A percentile compares a stretch with the other conserved stretches of the same genome.
These are phyloP conservation scores for Diplosphaera chodatii DNA, from an alignment of 139 green algal genomes.

Conservation along the genomic window DNA sequence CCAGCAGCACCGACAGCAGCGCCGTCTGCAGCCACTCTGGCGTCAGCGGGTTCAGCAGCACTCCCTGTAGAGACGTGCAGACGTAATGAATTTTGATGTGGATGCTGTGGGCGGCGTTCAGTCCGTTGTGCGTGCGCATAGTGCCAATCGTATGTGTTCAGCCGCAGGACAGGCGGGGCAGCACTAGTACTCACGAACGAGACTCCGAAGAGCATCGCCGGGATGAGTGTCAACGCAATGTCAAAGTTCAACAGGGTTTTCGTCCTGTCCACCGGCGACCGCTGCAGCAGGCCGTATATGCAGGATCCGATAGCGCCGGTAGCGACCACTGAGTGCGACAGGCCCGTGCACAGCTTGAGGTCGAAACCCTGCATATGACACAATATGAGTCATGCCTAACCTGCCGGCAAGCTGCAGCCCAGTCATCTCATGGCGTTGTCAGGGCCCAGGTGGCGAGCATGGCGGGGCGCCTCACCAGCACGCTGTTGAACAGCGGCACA, in stretches of 20 bases:
- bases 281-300: conserved; percentile 18
- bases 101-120: too few relatives aligned
- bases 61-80: too few relatives aligned
- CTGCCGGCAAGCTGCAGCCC: too few relatives aligned
- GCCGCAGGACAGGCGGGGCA: too few relatives aligned
- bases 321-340: conserved; percentile 22
- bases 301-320: conserved; percentile 9
- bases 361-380: background rate
- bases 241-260: conserved; percentile 18
- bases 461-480: conserved; percentile 4
- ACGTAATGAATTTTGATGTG: too few relatives aligned
- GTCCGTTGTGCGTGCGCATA: too few relatives aligned
- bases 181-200: conserved; percentile 11
- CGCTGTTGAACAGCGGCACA: conserved; percentile 13
- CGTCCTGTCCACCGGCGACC: conserved; percentile 2
- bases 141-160: too few relatives aligned
- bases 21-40: conserved; percentile 21
- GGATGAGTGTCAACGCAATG: conserved; percentile 24
- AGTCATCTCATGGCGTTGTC: too few relatives aligned
- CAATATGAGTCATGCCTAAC: too few relatives aligned
- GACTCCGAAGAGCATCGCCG: conserved; percentile 20
- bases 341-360: conserved; percentile 5
- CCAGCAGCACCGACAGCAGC: conserved; percentile 23
- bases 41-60: conserved; percentile 15
- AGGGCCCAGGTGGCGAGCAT: too few relatives aligned